Evolutionary conservation across 2,329 filamentous ascomycete genomes (phyloP), one percentile per base, ranked within the genome.

Genomic region (Colletotrichum caudatum): DNA sequence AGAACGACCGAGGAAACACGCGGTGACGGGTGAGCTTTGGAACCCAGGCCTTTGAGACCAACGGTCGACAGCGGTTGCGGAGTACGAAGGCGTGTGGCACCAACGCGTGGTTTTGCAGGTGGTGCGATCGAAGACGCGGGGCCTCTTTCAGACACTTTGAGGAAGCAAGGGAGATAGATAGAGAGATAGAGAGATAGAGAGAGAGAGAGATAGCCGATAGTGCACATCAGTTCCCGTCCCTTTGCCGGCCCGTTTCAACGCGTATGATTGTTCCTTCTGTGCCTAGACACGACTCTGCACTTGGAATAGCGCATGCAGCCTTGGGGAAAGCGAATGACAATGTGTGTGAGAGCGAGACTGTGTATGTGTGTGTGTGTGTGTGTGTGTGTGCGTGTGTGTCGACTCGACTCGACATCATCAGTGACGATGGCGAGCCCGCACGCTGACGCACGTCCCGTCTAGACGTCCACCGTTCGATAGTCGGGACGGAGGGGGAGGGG

Each of bases 61-160:
- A 63, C 41, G 29, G 46, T 44, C 26, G 26, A n/a, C 5, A 46
- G 39, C 35, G 11, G 29, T 11, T 16, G 65, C 11, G 29, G 37
- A 16, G 33, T 26, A n/a, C 54, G 51, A 39, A 66, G 56, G 48
- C 56, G 64, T 61, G 67, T 60, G 56, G 67, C 67, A 63, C 63
- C 63, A 56, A 57, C 54, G 54, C 39, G 3, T 62, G 23, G 37
- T 44, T 39, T 59, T 26, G 37, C 56, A 26, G 8, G 58, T 23
- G 41, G 29, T 37, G 44, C 61, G 48, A 54, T 33, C 5, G 12
- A 48, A 23, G 44, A 35, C 29, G 6, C 41, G 12, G 50, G 23
- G 29, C 18, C 26, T 14, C 37, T 20, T 44, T 7, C 46, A 64
- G 35, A 64, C 35, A 54, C 35, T 35, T 33, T 16, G 33, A 20